Evolutionary conservation across 768 basidiomycete species (phyloP), one percentile per base, ranked within the genome.

Genomic region (Mycena galopus): DNA sequence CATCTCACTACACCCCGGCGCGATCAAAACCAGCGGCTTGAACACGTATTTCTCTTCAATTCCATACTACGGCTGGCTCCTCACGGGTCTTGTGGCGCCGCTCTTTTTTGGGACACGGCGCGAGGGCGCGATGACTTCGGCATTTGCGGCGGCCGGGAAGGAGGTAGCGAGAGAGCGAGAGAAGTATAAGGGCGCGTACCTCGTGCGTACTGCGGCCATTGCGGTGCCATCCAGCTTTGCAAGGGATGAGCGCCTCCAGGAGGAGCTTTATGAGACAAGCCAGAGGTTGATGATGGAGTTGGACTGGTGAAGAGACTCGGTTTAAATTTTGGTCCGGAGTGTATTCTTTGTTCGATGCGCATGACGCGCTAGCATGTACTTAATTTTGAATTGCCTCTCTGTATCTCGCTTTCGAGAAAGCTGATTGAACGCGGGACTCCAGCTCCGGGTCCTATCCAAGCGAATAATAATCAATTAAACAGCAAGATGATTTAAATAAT

Each of bases 121-220:
- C 17, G 25, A 71, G 9, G 84, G 84, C 10, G 80, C 67, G 12
- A 72, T 79, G 65, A 78, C 77, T 2, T 74, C 78, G 5, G 75
- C 47, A 27, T 80, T 80, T 58, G 82, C 83, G 10, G 82, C 83
- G 0, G 80, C 77, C 10, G 79, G 8, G 39, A 75, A 14, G 78
- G 76, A 12, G 56, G 83, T 12, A 55, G 29, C 7, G 63, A 69
- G 9, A 77, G 8, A 62, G 29, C 64, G 68, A 44, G 77, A 77
- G 14, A 78, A 72, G 64, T 83, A 79, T 68, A 70, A 75, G 51
- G 82, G 83, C 19, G 75, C 72, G 65, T 81, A 83, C 63, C 56
- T 83, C 21, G 44, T 77, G 29, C 82, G 81, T 0, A 72, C 77
- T 0, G 78, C 73, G 8, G 70, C 12, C 2, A 35, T 51, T 16